phyloP scores from a whole-genome alignment of 192 early-diverging fungal genomes.

The Rhizoclosmatium globosum region DNA sequence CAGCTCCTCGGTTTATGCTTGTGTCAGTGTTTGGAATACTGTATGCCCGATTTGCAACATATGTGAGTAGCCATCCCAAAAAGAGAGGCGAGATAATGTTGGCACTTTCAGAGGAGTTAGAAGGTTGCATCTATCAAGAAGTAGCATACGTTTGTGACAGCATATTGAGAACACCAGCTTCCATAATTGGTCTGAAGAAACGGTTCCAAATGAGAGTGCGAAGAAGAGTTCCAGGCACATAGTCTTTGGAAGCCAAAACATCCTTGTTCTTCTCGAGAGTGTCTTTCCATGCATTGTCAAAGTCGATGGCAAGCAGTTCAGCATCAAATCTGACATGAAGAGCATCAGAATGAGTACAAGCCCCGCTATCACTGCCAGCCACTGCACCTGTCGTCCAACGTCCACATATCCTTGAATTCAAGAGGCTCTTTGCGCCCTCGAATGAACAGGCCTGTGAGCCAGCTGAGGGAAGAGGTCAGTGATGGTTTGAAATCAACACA shows the following conservation, averaged over 20 bases:
- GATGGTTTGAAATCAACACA: not conserved
- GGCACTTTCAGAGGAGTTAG: not conserved
- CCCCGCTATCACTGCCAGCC: not conserved
- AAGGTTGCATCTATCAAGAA: not conserved
- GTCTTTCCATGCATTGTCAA: slow-evolving; percentile 46
- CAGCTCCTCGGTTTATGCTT: not conserved
- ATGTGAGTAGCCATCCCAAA: slow-evolving; percentile 50
- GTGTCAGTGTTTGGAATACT: slow-evolving; percentile 15
- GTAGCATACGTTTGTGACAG: slow-evolving; percentile 35
- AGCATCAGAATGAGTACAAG: not conserved
- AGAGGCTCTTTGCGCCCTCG: slow-evolving; percentile 62
- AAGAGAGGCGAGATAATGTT: slow-evolving; percentile 50
- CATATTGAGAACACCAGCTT: slow-evolving; percentile 37
- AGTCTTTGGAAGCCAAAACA: not conserved
- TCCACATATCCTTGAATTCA: slow-evolving; percentile 66
- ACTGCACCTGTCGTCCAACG: slow-evolving; percentile 43
- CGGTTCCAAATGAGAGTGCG: slow-evolving; percentile 22
- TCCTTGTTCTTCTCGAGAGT: slow-evolving; percentile 4
- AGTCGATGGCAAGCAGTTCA: slow-evolving; percentile 30
- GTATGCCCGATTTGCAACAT: slow-evolving; percentile 15
- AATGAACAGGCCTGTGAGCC: slow-evolving; percentile 25
- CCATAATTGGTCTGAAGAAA: not conserved
- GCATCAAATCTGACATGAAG: slow-evolving; percentile 36
- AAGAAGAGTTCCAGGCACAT: slow-evolving; percentile 20
- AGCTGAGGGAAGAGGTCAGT: slow-evolving; percentile 10